phyloP scores from a whole-genome alignment of 2,329 filamentous ascomycete species.

The Fusarium sp. region DNA sequence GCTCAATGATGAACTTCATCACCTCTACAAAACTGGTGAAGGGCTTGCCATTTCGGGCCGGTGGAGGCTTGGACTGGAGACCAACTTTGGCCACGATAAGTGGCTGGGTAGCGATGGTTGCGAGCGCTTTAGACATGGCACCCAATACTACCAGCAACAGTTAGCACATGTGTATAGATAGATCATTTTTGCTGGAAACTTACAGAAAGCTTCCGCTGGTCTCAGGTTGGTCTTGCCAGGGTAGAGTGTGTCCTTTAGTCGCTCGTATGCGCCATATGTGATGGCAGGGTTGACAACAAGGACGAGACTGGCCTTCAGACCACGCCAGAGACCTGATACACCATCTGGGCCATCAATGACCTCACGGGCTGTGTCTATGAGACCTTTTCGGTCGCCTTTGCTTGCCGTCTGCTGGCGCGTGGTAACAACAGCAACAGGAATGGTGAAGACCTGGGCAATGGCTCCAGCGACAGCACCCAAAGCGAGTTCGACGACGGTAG shows the following conservation, averaged over 20 bases:
- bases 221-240: constrained; percentile 80
- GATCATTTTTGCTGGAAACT: constrained; percentile 54
- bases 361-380: constrained; percentile 88
- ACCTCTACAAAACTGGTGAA: constrained; percentile 96
- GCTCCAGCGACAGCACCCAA: constrained; percentile 91
- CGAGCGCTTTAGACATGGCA: constrained; percentile 90
- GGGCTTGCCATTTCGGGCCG: constrained; percentile 84
- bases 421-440: constrained; percentile 94
- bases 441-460: constrained; percentile 93
- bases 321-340: constrained; percentile 89
- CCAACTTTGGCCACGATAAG: constrained; percentile 98
- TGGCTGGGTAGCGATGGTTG: constrained; percentile 92
- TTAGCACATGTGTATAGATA: constrained; percentile 10
- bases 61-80: constrained; percentile 90
- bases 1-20: constrained; percentile 90
- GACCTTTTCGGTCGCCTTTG: constrained; percentile 84
- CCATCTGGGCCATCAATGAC: constrained; percentile 93
- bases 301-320: constrained; percentile 94
- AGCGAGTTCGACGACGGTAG: constrained; percentile 83
- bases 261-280: constrained; percentile 96
- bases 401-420: constrained; percentile 95
- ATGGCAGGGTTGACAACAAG: constrained; percentile 97
- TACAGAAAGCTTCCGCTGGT: constrained; percentile 91
- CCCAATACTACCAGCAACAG: constrained; percentile 75
- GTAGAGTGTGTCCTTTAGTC: constrained; percentile 81